Base-by-base conservation (phyloP, 805 yeast species). In the Saccharomycopsis fermentans region DNA sequence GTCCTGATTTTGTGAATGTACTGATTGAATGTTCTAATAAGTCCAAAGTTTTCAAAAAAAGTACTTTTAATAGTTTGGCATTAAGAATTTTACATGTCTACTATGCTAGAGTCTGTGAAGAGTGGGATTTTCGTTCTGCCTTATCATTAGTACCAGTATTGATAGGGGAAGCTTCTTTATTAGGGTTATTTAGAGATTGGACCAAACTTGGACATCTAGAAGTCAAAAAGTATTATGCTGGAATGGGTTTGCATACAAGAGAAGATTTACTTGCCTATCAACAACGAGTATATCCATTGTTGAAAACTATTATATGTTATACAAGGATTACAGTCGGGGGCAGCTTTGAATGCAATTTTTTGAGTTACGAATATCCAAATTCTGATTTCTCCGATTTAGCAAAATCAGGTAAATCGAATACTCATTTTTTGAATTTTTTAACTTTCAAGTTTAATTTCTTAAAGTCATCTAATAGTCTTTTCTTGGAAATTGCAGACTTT, bases 141-240 rank as follows among this genome's bases (percentile, higher is more conserved):
- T 6, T 43, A 21, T 21, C 29, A 43, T 43, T 43, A 14, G 50
- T 43, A 21, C 50, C 50, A 1, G n/a, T 43, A 19, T 21, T 43
- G 26, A 5, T 21, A 6, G 50, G 29, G 16, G 50, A 43, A 21
- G 61, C 58, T 11, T 3, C 37, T 17, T 21, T 24, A 1, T 24
- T 58, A n/a, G 61, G 61, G 16, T 36, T 58, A 9, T 55, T 56
- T 17, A 51, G 52, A 26, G 61, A 58, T 35, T 58, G 61, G 61
- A 39, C 32, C n/a, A 29, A 39, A 24, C 27, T 55, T 16, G 19
- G 14, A 16, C 6, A 19, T n/a, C 6, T 40, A 16, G 11, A 54
- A 24, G 9, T 54, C 26, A 24, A 36, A 16, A 35, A 19, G 4
- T 24, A 37, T 17, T 54, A 37, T 14, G 36, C 29, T 34, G 29